phyloP scores from a whole-genome alignment of 345 rosid genomes.

The Boechera stricta region DNA sequence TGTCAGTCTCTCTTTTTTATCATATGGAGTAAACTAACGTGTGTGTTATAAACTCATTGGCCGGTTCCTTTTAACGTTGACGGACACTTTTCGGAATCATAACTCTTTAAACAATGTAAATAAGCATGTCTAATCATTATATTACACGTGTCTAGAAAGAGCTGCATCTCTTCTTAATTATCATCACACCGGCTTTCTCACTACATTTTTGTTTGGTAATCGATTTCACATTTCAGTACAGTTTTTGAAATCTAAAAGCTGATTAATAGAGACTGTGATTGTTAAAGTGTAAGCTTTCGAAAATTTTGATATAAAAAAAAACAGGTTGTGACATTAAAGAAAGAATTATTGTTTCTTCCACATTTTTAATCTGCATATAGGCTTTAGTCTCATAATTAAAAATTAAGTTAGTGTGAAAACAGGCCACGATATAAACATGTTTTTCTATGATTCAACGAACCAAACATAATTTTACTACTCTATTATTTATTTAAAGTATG shows the following conservation, averaged over 20 bases:
- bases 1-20: conserved; percentile 21
- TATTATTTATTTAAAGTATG: not conserved
- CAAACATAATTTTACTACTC: not conserved
- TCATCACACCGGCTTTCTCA: conserved; percentile 20
- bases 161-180: not conserved
- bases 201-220: not conserved
- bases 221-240: not conserved
- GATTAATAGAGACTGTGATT: not conserved
- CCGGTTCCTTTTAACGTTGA: conserved; percentile 34
- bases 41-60: conserved; percentile 35
- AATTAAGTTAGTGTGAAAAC: not conserved
- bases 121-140: conserved; percentile 21
- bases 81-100: conserved; percentile 31
- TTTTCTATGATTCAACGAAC: conserved; percentile 10
- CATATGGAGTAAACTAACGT: conserved; percentile 9
- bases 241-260: not conserved
- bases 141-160: conserved; percentile 27
- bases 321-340: not conserved
- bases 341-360: too few relatives aligned
- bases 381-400: not conserved
- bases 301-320: too few relatives aligned
- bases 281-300: not conserved
- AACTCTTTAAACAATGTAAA: not conserved
- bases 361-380: too few relatives aligned
- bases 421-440: conserved; percentile 10